These are phyloP conservation scores for Venturia aucupariae DNA, from an alignment of 2,329 filamentous ascomycete species.

Conservation along the genomic window DNA sequence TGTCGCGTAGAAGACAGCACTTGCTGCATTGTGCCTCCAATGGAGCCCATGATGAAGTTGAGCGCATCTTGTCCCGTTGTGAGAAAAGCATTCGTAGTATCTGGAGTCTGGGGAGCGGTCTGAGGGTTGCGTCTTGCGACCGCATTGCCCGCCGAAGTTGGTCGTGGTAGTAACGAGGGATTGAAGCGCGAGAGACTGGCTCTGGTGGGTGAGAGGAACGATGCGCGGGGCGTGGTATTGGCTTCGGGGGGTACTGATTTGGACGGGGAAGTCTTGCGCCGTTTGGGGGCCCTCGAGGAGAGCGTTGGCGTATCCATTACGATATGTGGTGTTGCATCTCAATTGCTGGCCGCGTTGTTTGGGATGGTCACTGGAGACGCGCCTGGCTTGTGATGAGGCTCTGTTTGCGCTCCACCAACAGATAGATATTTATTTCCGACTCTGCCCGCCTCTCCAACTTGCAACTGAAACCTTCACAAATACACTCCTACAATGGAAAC, in stretches of 20 bases:
- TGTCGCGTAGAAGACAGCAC: slow-evolving; percentile 1
- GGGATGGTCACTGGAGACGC: slow-evolving; percentile 8
- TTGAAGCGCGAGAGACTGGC: slow-evolving; percentile 31
- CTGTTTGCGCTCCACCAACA: not conserved
- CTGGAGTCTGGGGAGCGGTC: slow-evolving; percentile 2
- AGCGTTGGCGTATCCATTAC: not conserved
- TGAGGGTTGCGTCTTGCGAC: not conserved
- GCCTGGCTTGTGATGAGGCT: slow-evolving; percentile 1
- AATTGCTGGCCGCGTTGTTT: not conserved
- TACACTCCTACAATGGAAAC: not conserved
- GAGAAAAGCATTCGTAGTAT: not conserved
- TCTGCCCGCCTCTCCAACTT: not conserved
- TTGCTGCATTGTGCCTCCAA: slow-evolving; percentile 5
- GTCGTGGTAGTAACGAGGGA: slow-evolving; percentile 18
- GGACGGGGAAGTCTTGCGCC: slow-evolving; percentile 26
- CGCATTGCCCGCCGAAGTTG: not conserved
- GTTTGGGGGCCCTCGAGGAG: slow-evolving; percentile 22
- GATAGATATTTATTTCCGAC: not conserved
- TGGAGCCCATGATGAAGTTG: slow-evolving; percentile 11
- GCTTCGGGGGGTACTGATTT: slow-evolving; percentile 18
- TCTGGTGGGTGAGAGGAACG: slow-evolving; percentile 32
- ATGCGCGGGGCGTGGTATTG: slow-evolving; percentile 17
- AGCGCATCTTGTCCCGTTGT: slow-evolving; percentile 10
- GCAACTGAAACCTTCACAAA: not conserved
- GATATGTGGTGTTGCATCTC: not conserved